phyloP scores from a whole-genome alignment of 1,284 basidiomycete species.

The Prillingera fragicola region DNA sequence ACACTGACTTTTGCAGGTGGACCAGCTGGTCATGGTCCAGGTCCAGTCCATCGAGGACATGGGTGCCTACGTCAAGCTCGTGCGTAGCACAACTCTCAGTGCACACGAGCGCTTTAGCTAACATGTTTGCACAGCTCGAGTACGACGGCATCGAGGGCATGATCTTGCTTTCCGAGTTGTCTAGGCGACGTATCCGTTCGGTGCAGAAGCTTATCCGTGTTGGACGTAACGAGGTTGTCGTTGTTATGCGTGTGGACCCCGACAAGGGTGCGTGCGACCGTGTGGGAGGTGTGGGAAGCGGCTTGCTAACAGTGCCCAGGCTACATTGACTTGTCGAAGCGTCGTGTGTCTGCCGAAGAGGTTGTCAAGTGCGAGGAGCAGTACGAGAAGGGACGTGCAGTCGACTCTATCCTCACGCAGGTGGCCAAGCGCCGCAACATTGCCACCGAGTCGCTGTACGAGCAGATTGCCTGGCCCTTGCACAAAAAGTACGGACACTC shows the following conservation, averaged over 20 bases:
- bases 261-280: conserved; percentile 73
- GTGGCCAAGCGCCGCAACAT: conserved; percentile 76
- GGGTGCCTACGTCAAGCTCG: conserved; percentile 98
- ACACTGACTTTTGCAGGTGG: conserved; percentile 58
- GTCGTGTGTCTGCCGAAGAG: conserved; percentile 97
- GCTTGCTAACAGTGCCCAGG: conserved; percentile 52
- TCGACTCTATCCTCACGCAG: conserved; percentile 87
- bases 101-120: not conserved
- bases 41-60: conserved; percentile 99
- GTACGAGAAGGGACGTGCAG: conserved; percentile 95
- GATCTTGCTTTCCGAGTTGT: conserved; percentile 96
- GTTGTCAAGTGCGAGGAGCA: conserved; percentile 98
- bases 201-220: conserved; percentile 98
- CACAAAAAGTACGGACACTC: conserved; percentile 89
- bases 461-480: conserved; percentile 88
- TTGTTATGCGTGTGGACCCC: conserved; percentile 96
- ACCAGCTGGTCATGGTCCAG: conserved; percentile 98
- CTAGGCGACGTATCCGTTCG: conserved; percentile 89
- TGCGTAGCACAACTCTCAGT: too few species aligned
- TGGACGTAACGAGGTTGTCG: conserved; percentile 96
- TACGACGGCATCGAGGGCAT: conserved; percentile 99
- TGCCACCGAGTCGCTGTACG: conserved; percentile 64
- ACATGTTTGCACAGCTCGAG: conserved; percentile 63
- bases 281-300: not conserved
- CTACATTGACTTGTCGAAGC: conserved; percentile 98